Evolutionary conservation across 1,284 basidiomycete species (phyloP).

Genomic region (Kwoniella shivajii): DNA sequence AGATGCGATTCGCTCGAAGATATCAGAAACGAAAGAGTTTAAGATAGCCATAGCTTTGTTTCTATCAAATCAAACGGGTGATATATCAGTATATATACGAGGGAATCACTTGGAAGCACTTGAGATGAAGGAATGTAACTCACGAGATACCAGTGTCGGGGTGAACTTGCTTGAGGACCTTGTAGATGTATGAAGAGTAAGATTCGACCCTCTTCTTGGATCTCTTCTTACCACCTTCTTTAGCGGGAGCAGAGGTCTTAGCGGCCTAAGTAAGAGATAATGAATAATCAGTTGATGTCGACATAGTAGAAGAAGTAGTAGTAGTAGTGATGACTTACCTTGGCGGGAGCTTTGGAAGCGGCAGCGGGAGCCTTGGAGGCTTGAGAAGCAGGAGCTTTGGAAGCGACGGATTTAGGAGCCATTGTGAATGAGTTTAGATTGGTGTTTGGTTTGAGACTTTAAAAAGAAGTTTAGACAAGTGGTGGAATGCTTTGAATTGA

Average conservation of each 20-base stretch:
- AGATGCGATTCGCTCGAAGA: constrained; percentile 88
- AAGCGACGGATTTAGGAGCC: constrained; percentile 56
- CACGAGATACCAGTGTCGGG: constrained; percentile 86
- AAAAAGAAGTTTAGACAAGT: constrained; percentile 9
- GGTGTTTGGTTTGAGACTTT: constrained; percentile 10
- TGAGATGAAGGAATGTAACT: constrained; percentile 20
- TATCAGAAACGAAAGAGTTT: constrained; percentile 90
- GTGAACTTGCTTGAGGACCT: constrained; percentile 70
- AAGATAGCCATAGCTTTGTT: constrained; percentile 97
- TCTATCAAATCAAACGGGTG: constrained; percentile 18
- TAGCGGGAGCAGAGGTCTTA: constrained; percentile 67
- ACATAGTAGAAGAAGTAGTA: background rate
- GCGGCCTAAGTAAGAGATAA: constrained; percentile 57
- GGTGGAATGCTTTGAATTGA: constrained; percentile 2
- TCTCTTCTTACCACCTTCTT: constrained; percentile 79
- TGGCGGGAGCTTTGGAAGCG: constrained; percentile 57
- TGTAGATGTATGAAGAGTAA: constrained; percentile 93
- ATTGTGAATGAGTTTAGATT: constrained; percentile 35
- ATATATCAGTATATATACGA: background rate
- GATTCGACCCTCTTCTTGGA: constrained; percentile 86
- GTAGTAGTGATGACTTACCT: constrained; percentile 59
- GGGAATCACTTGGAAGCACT: no score
- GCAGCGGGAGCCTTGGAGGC: constrained; percentile 57
- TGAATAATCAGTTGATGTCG: background rate
- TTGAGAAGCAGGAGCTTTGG: constrained; percentile 66